Evolutionary conservation across 768 basidiomycete species (phyloP).

Genomic region (Amanita rubescens): DNA sequence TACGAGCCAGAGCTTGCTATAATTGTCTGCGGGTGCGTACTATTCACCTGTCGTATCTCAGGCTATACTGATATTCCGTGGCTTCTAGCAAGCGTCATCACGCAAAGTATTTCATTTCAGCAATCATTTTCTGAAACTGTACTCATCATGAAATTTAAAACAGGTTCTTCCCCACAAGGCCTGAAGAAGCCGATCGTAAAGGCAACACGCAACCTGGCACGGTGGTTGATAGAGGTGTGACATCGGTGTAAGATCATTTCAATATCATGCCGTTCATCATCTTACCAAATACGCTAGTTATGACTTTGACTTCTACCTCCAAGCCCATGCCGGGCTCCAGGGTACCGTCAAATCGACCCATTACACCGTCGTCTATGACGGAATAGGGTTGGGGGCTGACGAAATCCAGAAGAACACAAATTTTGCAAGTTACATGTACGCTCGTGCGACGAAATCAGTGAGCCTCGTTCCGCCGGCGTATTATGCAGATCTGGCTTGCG

Average conservation of each 20-base stretch:
- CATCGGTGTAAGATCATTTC: slow-evolving; percentile 43
- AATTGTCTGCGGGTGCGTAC: slow-evolving; percentile 60
- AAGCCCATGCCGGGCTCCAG: slow-evolving; percentile 70
- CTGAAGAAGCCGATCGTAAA: slow-evolving; percentile 45
- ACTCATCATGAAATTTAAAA: neutral
- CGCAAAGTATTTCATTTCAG: slow-evolving; percentile 34
- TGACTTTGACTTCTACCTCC: slow-evolving; percentile 61
- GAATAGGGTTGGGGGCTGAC: slow-evolving; percentile 60
- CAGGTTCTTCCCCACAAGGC: slow-evolving; percentile 51
- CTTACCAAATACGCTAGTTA: slow-evolving; percentile 29
- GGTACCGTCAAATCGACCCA: slow-evolving; percentile 69
- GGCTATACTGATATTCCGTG: neutral
- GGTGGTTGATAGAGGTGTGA: slow-evolving; percentile 73
- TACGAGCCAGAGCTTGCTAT: slow-evolving; percentile 65
- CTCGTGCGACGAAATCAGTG: slow-evolving; percentile 78
- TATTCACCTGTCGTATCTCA: neutral
- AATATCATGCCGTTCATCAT: slow-evolving; percentile 12
- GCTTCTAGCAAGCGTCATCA: slow-evolving; percentile 54
- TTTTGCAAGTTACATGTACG: slow-evolving; percentile 65
- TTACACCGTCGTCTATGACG: slow-evolving; percentile 76
- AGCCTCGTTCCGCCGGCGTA: slow-evolving; percentile 76
- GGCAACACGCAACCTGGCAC: slow-evolving; percentile 79
- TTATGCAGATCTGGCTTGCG: slow-evolving; percentile 78
- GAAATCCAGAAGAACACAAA: slow-evolving; percentile 69
- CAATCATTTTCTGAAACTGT: neutral